Evolutionary conservation across 768 basidiomycete genomes (phyloP).

Genomic region (Gymnopilus junonius): DNA sequence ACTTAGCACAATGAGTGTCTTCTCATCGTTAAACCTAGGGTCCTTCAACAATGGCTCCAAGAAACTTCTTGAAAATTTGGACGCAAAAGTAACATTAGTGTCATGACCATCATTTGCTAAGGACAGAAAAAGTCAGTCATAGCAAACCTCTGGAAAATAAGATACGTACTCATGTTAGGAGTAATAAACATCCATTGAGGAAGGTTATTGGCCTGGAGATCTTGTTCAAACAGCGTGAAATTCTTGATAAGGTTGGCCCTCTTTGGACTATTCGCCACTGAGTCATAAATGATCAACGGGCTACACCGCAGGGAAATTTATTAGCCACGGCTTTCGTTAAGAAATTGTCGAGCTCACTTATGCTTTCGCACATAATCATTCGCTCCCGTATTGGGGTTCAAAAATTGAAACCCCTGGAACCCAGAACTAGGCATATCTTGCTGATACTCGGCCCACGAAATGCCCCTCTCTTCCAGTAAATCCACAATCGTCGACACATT

Average conservation of each 20-base stretch:
- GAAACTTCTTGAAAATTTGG: constrained; percentile 52
- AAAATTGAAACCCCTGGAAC: constrained; percentile 43
- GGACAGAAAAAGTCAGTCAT: background rate
- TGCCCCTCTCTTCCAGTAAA: constrained; percentile 56
- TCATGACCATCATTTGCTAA: constrained; percentile 62
- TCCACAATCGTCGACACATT: constrained; percentile 65
- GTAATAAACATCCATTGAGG: constrained; percentile 69
- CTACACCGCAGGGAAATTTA: no score
- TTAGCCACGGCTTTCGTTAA: no score
- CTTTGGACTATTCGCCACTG: constrained; percentile 43
- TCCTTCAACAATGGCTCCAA: constrained; percentile 55
- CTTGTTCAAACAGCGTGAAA: constrained; percentile 65
- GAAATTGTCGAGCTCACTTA: constrained; percentile 25
- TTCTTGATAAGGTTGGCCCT: constrained; percentile 54
- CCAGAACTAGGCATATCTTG: constrained; percentile 60
- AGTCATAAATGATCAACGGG: constrained; percentile 55
- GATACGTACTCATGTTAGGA: constrained; percentile 52
- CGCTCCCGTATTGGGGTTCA: constrained; percentile 23
- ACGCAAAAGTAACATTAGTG: constrained; percentile 53
- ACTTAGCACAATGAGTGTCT: constrained; percentile 60
- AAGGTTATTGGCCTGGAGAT: constrained; percentile 51
- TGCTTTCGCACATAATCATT: constrained; percentile 37
- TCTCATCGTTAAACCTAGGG: constrained; percentile 53
- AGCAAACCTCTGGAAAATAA: background rate
- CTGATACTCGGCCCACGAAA: constrained; percentile 67